A percentile compares a stretch with the other conserved stretches of the same genome.
These are phyloP conservation scores for Yamadazyma epiphylla DNA, from an alignment of 1,139 yeast species.

Conservation along the genomic window DNA sequence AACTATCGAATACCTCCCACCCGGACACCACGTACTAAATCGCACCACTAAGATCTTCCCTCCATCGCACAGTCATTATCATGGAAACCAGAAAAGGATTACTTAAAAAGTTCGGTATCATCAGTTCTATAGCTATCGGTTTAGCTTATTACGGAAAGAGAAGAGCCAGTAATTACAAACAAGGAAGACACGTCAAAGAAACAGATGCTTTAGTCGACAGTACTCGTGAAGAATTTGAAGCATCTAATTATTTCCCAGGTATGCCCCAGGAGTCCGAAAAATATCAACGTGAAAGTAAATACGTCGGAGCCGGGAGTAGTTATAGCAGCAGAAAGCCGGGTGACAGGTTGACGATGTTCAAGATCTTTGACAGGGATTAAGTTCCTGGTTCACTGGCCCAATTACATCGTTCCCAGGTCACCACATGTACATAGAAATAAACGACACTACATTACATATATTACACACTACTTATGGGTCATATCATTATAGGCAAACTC, in stretches of 20 bases:
- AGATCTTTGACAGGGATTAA: constrained; percentile 23
- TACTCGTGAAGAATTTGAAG: constrained; percentile 26
- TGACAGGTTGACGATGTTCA: constrained; percentile 36
- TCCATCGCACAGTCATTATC: no score
- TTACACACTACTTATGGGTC: constrained; percentile 4
- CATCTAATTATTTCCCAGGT: constrained; percentile 31
- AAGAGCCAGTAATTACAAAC: constrained; percentile 34
- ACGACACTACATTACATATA: neutral
- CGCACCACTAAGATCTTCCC: no score
- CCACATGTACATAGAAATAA: constrained; percentile 1
- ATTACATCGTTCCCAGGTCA: no score
- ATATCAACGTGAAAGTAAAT: constrained; percentile 49
- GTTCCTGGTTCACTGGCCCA: neutral
- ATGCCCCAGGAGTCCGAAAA: constrained; percentile 18
- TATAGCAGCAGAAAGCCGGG: constrained; percentile 52
- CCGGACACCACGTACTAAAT: no score
- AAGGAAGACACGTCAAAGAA: constrained; percentile 33
- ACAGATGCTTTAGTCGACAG: constrained; percentile 37
- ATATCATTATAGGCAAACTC: constrained; percentile 42
- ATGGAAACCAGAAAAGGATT: constrained; percentile 39
- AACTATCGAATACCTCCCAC: no score
- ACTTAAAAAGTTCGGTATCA: constrained; percentile 32
- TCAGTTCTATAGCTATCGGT: constrained; percentile 28
- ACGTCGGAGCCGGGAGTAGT: constrained; percentile 63
- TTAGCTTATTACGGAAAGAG: constrained; percentile 33